Base-by-base conservation (phyloP, 805 yeast genomes). In the Hermanozyma aechmeae region DNA sequence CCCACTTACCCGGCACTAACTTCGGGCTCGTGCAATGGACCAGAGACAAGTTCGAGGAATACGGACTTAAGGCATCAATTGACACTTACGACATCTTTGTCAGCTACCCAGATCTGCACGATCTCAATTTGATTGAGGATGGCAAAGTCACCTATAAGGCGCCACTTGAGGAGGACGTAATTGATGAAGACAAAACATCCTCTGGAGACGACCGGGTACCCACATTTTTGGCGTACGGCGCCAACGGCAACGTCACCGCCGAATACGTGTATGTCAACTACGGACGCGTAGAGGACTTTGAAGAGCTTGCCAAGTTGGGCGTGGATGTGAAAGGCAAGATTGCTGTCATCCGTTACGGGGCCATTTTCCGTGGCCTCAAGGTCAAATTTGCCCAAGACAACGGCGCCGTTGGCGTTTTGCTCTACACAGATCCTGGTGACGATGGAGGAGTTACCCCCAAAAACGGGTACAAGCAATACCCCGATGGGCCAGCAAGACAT, bases 341-440 rank as follows among this genome's bases (percentile, higher is more conserved):
- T 18, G 83, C 68, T 26, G 61, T 81, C 11, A 63, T 70, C 4
- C 58, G 84, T 36, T 63, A 65, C 28, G 78, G 76, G 7, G 51
- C 48, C 6, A 48, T 73, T 12, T 61, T 68, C 31, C 56, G 73
- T 18, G 79, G 83, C 4, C 46, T 73, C 24, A 73, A 77, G 44
- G 66, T 79, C 10, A 63, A 66, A 38, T 66, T 73, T 49, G 84
- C 87, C 9, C 76, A 77, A 42, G 51, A 59, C 2, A 42, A 58
- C 30, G 86, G 86, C 2, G 83, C 82, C 5, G 42, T 61, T 17
- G 86, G 79, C 11, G 79, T 73, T 2, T 50, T 78, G 19, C 39
- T 77, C 15, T 81, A 75, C 48, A 59, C 80, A 2, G 92, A 81
- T 39, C 85, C 87, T 6, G 65, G 52, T 32, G 83, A 77, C 40